phyloP scores from a whole-genome alignment of 2,329 filamentous ascomycete species.

The Ophiognomonia clavigignenti-juglandacearum region DNA sequence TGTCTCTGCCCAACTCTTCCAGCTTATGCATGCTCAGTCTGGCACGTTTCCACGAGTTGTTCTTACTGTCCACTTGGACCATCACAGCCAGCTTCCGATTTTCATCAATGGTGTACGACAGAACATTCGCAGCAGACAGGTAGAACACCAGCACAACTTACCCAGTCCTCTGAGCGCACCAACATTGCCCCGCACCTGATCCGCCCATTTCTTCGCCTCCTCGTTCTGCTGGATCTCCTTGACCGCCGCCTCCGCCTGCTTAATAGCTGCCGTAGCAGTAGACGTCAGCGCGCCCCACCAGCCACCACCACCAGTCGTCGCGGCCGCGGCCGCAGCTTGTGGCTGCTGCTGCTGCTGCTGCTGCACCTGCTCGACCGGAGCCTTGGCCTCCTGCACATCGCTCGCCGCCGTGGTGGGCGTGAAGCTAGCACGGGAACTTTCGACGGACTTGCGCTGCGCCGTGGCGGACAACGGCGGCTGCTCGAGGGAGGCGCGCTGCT shows the following conservation, averaged over 20 bases:
- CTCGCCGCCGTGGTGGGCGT: slow-evolving; percentile 64
- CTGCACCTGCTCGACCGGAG: slow-evolving; percentile 38
- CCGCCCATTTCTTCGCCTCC: slow-evolving; percentile 92
- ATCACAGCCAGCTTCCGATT: background rate
- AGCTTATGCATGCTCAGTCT: too few species aligned
- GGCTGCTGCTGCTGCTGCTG: slow-evolving; percentile 28
- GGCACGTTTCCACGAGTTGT: too few species aligned
- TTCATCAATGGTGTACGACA: background rate
- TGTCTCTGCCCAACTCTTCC: too few species aligned
- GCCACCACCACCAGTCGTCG: slow-evolving; percentile 64
- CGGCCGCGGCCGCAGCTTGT: slow-evolving; percentile 19
- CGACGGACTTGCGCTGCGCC: slow-evolving; percentile 64
- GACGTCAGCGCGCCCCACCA: slow-evolving; percentile 89
- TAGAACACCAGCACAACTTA: slow-evolving; percentile 36
- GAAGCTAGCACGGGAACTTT: slow-evolving; percentile 67
- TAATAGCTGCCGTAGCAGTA: slow-evolving; percentile 79
- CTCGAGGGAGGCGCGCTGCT: slow-evolving; percentile 61
- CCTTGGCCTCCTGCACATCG: slow-evolving; percentile 50
- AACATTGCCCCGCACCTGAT: slow-evolving; percentile 88
- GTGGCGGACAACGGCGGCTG: slow-evolving; percentile 34
- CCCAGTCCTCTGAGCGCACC: slow-evolving; percentile 71
- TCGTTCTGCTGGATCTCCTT: slow-evolving; percentile 96
- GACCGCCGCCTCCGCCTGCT: slow-evolving; percentile 87
- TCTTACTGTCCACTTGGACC: background rate
- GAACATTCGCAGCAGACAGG: background rate